These are phyloP conservation scores for Aspergillus ruber DNA, from an alignment of 2,329 filamentous ascomycete species.

Conservation along the genomic window DNA sequence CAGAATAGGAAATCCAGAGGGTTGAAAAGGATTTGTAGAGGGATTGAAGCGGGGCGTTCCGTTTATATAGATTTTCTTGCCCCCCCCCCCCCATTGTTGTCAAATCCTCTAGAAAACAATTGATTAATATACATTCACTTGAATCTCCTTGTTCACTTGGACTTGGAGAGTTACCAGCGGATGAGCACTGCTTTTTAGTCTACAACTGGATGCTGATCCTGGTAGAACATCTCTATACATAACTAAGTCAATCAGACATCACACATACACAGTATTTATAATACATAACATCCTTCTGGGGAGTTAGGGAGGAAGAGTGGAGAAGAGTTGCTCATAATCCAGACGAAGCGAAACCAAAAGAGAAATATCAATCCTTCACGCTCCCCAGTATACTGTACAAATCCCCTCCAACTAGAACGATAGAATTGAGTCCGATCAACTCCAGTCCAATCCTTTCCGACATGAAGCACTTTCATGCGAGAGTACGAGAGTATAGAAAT, in stretches of 20 bases:
- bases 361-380: background rate
- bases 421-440: background rate
- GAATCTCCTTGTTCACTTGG: no score
- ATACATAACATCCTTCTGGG: constrained; percentile 10
- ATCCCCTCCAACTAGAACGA: background rate
- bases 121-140: no score
- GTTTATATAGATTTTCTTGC: no score
- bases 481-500: background rate
- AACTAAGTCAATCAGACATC: constrained; percentile 2
- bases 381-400: constrained; percentile 1
- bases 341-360: constrained; percentile 6
- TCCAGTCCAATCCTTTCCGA: background rate
- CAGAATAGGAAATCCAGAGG: no score
- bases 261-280: constrained; percentile 6
- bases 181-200: no score
- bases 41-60: no score
- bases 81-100: no score
- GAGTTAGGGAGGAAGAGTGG: constrained; percentile 10
- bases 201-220: no score
- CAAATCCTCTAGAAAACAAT: no score
- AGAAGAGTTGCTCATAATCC: constrained; percentile 10
- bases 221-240: background rate
- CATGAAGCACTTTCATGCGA: background rate
- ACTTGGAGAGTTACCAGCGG: no score
- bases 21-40: no score